Base-by-base conservation (phyloP, 2,329 filamentous ascomycete species). In the Thelonectria blattea region DNA sequence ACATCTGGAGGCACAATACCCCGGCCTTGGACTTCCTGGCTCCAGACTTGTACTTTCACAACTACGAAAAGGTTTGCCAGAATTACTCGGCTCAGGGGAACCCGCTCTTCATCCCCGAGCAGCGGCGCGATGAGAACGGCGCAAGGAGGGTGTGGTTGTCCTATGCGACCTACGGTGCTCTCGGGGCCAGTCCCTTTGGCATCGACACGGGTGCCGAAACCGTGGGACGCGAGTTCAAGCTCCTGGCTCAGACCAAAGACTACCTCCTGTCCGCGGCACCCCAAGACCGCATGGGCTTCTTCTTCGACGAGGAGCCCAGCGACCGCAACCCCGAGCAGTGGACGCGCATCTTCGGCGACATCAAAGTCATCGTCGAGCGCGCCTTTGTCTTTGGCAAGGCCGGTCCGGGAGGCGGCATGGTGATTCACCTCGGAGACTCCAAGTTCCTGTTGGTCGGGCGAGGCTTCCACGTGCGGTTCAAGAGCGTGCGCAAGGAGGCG, bases 71-170 rank as follows among this genome's bases (percentile, higher is more conserved):
- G 1, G 74, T 79, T 0, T 84, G 81, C 57, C 66, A 64, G 11
- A 74, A 78, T 24, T 84, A 83, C 60, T 68, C 75, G 3, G 78
- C 81, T 51, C 70, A 75, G 3, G 68, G 71, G 11, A 78, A 83
- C 62, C 75, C 80, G 0, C 73, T 84, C 0, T 83, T 84, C 62
- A 83, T 84, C 39, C 82, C 82, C 0, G 82, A 84, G 70, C 82
- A 84, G 64, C 73, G 81, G 5, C 74, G 82, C 12, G 81, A 83
- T 54, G 80, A 80, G 37, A 73, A 77, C 27, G 80, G 80, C 6
- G 74, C 78, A 0, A 68, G 79, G 6, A 63, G 80, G 2, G 67
- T 81, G 1, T 82, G 78, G 78, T 52, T 74, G 0, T 75, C 80
- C 0, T 78, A 76, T 18, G 79, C 76, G 2, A 75, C 76, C 0